A percentile compares a stretch with the other conserved stretches of the same genome.
phyloP scores from a whole-genome alignment of 176 grass and related monocot genomes.

The Triticum turgidum region DNA sequence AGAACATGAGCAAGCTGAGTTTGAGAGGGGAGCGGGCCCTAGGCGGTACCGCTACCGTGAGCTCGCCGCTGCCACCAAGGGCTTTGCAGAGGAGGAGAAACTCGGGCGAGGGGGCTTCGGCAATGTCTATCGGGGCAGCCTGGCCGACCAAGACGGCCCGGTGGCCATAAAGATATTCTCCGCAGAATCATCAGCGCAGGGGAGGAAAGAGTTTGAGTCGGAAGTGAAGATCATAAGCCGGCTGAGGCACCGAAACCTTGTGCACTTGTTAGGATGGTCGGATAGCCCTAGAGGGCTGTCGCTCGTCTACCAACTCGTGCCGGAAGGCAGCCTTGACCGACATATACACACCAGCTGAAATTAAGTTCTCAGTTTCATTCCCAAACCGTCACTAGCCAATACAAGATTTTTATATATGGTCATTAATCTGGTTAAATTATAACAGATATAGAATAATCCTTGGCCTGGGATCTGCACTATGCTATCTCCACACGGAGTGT shows the following conservation, averaged over 20 bases:
- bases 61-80: background rate
- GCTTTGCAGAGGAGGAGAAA: background rate
- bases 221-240: slow-evolving; percentile 47
- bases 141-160: background rate
- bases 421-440: background rate
- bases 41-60: background rate
- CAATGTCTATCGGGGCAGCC: background rate
- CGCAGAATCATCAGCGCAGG: background rate
- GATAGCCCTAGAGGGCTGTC: background rate
- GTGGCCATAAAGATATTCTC: background rate
- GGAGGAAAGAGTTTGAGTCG: background rate
- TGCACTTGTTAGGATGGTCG: slow-evolving; percentile 19
- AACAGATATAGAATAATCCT: background rate
- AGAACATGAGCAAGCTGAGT: background rate
- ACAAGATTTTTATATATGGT: no score
- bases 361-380: no score
- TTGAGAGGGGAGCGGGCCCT: background rate
- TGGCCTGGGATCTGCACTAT: background rate
- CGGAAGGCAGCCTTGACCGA: slow-evolving; percentile 26
- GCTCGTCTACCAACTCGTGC: background rate
- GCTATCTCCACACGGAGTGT: background rate
- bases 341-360: background rate
- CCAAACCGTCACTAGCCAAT: no score
- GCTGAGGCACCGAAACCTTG: slow-evolving; percentile 37
- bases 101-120: slow-evolving; percentile 17